phyloP scores from a whole-genome alignment of 208 protist genomes.

The Herpetomonas muscarum region DNA sequence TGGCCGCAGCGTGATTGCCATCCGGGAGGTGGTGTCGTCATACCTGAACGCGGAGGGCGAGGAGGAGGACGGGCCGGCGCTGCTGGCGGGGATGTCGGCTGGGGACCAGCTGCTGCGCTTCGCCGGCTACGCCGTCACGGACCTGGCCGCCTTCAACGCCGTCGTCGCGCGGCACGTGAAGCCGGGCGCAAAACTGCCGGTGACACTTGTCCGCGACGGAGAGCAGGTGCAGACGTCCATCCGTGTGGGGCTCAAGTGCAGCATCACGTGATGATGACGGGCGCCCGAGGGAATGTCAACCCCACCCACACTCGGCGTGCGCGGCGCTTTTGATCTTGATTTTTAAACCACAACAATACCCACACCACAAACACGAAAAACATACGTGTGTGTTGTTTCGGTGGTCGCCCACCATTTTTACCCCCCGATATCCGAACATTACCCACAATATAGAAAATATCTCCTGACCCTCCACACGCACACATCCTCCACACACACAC shows the following conservation, averaged over 20 bases:
- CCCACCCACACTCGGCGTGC: too few relatives aligned
- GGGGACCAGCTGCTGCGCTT: conserved; percentile 78
- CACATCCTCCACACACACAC: too few relatives aligned
- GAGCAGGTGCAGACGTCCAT: conserved; percentile 14
- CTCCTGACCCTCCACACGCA: too few relatives aligned
- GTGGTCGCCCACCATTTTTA: too few relatives aligned
- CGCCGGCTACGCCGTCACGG: conserved; percentile 79
- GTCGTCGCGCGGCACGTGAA: conserved; percentile 70
- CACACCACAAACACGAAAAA: too few relatives aligned
- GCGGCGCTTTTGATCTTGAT: background rate
- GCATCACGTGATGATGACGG: background rate
- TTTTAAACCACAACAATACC: background rate
- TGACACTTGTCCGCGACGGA: conserved; percentile 47
- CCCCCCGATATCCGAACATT: too few relatives aligned
- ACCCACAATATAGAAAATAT: too few relatives aligned
- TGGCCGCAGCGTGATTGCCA: conserved; percentile 25
- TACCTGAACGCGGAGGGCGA: conserved; percentile 39
- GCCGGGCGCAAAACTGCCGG: conserved; percentile 37
- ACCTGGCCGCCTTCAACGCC: conserved; percentile 81
- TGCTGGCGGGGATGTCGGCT: conserved; percentile 45
- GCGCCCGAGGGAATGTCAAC: background rate
- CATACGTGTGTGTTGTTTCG: too few relatives aligned
- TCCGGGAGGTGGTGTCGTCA: conserved; percentile 47
- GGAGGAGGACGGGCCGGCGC: conserved; percentile 42
- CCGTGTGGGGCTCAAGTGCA: conserved; percentile 15